Evolutionary conservation across 2,329 filamentous ascomycete species (phyloP).

Genomic region (Diaporthe nobilis): DNA sequence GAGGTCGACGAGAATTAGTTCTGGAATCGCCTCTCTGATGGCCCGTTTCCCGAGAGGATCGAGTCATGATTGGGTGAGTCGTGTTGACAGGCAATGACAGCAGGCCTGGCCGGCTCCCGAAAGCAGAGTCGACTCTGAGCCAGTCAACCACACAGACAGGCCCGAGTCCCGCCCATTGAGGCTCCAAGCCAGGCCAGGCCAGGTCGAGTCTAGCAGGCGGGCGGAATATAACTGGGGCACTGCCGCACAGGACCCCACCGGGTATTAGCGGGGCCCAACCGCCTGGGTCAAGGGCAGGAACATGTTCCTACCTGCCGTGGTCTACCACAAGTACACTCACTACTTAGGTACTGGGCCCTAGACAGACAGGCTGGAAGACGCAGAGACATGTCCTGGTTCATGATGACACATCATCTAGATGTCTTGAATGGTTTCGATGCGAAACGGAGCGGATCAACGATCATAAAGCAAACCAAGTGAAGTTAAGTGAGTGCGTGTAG

Average conservation of each 20-base stretch:
- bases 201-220: conserved; percentile 17
- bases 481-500: background rate
- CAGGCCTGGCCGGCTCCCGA: conserved; percentile 29
- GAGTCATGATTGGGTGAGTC: conserved; percentile 31
- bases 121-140: background rate
- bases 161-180: conserved; percentile 5
- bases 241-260: conserved; percentile 4
- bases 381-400: background rate
- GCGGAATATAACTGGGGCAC: conserved; percentile 16
- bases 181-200: background rate
- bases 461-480: background rate
- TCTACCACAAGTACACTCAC: no score
- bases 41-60: conserved; percentile 28
- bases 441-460: background rate
- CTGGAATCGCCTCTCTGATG: conserved; percentile 12
- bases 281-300: background rate
- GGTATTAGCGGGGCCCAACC: conserved; percentile 36
- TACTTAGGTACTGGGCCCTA: background rate
- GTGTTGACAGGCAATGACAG: conserved; percentile 5
- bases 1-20: conserved; percentile 24
- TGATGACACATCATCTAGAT: background rate
- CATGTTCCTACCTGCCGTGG: background rate
- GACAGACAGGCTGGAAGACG: background rate
- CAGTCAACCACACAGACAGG: background rate
- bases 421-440: background rate